Base-by-base conservation (phyloP, 352 stramenopile species). In the Globisporangium heterothallicum region DNA sequence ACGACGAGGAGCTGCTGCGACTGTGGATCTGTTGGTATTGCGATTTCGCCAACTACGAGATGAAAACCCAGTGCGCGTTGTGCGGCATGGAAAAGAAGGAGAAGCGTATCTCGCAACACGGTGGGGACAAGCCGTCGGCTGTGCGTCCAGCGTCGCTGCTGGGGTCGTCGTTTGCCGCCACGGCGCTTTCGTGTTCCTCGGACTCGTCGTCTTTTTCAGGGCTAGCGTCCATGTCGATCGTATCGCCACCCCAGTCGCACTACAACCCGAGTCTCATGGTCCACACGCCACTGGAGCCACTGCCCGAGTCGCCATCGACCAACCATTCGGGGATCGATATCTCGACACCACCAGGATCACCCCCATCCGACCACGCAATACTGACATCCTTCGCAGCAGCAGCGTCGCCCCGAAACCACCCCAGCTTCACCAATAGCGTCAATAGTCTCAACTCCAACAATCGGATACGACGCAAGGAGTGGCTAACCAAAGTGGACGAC, bases 11-110 rank as follows among this genome's bases (percentile, higher is more conserved):
- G 52, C 53, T 81, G 13, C 44, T 65, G 46, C 64, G 66, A 0
- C 68, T 84, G 5, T 84, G 72, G 70, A 71, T 70, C 38, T 84
- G 72, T 45, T 66, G 63, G 45, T 63, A 70, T 42, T 84, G 72
- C 47, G 67, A 80, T 45, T 84, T 84, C 43, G 70, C 67, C 53
- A 84, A 84, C 63, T 84, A 81, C 57, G 68, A 78, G 44, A 62
- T 77, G 46, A 80, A 81, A 56, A 69, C 43, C 3, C 58, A 70
- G 27, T 84, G 70, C 36, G 68, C 72, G 18, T 47, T 84, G 24
- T 84, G 72, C 34, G 66, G 70, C 10, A 56, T 71, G 25, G 47
- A 71, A 36, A 79, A 78, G 58, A 41, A 55, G 21, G 59, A 73
- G 32, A 68, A 67, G 41, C 25, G 59, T 21, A 29, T 68, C n/a